phyloP scores from a whole-genome alignment of 2,329 filamentous ascomycete species.

The Tolypocladium ophioglossoides region DNA sequence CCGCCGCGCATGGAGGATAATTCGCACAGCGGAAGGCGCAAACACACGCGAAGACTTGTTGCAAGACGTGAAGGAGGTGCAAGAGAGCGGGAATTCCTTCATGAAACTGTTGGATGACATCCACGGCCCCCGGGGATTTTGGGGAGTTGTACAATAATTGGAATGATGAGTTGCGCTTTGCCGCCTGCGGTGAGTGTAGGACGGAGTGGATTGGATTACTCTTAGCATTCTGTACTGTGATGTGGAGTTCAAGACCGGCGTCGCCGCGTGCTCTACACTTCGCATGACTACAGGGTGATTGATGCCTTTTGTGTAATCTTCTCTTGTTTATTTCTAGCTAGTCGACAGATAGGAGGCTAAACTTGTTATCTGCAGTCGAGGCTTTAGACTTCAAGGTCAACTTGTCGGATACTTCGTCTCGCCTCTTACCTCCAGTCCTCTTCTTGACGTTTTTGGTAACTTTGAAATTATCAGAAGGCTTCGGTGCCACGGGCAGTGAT shows the following conservation, averaged over 20 bases:
- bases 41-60: slow-evolving; percentile 37
- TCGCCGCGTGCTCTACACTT: background rate
- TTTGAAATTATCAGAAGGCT: background rate
- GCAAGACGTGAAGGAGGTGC: slow-evolving; percentile 32
- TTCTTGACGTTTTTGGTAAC: background rate
- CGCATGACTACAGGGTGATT: background rate
- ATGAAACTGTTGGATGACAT: slow-evolving; percentile 20
- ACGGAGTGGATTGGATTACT: background rate
- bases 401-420: background rate
- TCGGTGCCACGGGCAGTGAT: background rate
- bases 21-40: slow-evolving; percentile 39
- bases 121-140: slow-evolving; percentile 14
- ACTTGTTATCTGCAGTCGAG: slow-evolving; percentile 4
- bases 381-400: background rate
- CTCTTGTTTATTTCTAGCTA: background rate
- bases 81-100: slow-evolving; percentile 13
- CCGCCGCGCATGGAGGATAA: slow-evolving; percentile 65
- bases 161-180: background rate
- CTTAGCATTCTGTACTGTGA: background rate
- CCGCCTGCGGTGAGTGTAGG: background rate
- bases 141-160: background rate
- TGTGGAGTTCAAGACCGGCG: background rate
- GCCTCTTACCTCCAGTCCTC: background rate
- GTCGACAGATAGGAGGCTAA: slow-evolving; percentile 6
- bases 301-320: background rate